A percentile compares a stretch with the other conserved stretches of the same genome.
phyloP scores from a whole-genome alignment of 140 eudicot species.

The Anethum foeniculum region DNA sequence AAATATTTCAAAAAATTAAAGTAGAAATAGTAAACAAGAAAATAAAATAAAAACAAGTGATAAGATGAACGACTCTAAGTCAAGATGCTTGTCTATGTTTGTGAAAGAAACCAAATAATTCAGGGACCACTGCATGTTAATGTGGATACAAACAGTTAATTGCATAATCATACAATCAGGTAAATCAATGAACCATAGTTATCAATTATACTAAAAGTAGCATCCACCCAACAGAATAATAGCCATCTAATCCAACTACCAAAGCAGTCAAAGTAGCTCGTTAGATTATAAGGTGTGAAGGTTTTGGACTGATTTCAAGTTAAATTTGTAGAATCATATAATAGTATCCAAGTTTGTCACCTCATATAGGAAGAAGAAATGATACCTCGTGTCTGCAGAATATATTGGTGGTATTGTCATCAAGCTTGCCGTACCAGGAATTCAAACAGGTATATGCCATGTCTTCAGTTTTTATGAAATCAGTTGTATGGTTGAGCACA shows the following conservation, averaged over 20 bases:
- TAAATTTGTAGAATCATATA: not conserved
- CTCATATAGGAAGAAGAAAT: not conserved
- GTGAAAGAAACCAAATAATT: not conserved
- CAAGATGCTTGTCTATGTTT: conserved; percentile 5
- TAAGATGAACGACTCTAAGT: not conserved
- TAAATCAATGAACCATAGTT: not conserved
- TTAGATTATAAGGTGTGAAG: not conserved
- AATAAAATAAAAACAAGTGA: not conserved
- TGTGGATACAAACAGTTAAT: not conserved
- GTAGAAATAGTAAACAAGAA: not conserved
- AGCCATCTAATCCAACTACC: not conserved
- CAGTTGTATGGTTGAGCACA: not conserved
- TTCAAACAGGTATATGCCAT: not conserved
- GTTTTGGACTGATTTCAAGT: not conserved
- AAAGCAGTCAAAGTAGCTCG: not conserved
- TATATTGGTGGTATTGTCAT: not conserved
- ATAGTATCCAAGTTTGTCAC: not conserved
- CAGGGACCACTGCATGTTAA: not conserved
- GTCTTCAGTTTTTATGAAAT: not conserved
- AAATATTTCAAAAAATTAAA: not conserved
- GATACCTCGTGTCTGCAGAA: not conserved
- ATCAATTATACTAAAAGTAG: not conserved
- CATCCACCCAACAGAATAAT: conserved; percentile 1
- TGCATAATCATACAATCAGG: not conserved
- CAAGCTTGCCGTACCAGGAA: not conserved